phyloP scores from a whole-genome alignment of 2,329 filamentous ascomycete genomes.

The Akanthomyces muscarius region DNA sequence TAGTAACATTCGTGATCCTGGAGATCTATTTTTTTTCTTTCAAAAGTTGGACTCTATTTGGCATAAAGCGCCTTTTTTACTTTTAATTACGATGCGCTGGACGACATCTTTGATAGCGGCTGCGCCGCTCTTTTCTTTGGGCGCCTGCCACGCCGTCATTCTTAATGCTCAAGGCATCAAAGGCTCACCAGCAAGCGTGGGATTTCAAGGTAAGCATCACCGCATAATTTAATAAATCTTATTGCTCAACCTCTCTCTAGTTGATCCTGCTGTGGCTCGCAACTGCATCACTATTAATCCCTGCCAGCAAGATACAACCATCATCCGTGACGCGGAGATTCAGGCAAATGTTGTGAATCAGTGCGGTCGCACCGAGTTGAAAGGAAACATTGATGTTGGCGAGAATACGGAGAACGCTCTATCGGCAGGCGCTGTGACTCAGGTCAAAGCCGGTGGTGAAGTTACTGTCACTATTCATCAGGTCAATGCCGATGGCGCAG shows the following conservation, averaged over 20 bases:
- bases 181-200: slow-evolving; percentile 44
- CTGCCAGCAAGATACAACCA: slow-evolving; percentile 62
- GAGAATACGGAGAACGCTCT: slow-evolving; percentile 52
- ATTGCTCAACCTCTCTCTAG: slow-evolving; percentile 25
- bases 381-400: slow-evolving; percentile 59
- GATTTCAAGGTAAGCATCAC: slow-evolving; percentile 41
- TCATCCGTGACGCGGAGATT: slow-evolving; percentile 58
- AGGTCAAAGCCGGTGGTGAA: slow-evolving; percentile 43
- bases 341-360: slow-evolving; percentile 49
- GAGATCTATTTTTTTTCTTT: background rate
- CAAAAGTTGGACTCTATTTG: background rate
- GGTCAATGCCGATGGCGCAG: slow-evolving; percentile 9
- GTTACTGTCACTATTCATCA: slow-evolving; percentile 30
- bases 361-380: slow-evolving; percentile 58
- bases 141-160: slow-evolving; percentile 42
- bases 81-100: slow-evolving; percentile 2
- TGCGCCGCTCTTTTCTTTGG: slow-evolving; percentile 16
- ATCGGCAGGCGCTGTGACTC: slow-evolving; percentile 42
- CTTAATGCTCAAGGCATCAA: slow-evolving; percentile 42
- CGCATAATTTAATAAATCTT: slow-evolving; percentile 1
- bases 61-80: background rate
- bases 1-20: background rate
- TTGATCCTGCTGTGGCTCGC: slow-evolving; percentile 52
- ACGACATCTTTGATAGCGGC: slow-evolving; percentile 1
- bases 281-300: slow-evolving; percentile 62